Evolutionary conservation across 2,329 filamentous ascomycete species (phyloP).

Genomic region (Pyricularia grisea): DNA sequence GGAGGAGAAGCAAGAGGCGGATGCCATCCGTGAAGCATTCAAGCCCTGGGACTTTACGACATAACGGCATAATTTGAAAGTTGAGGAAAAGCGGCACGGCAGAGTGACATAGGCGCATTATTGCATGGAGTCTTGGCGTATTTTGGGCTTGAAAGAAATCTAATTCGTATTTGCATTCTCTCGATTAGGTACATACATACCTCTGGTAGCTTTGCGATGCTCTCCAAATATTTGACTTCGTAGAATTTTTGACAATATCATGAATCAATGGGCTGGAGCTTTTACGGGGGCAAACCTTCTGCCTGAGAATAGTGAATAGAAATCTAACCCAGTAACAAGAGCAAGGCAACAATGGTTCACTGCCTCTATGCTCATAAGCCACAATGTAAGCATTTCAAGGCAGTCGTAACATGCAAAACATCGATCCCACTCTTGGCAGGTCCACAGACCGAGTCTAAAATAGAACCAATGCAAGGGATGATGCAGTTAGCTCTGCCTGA

Average conservation of each 20-base stretch:
- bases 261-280: not conserved
- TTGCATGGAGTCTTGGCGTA: not conserved
- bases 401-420: not conserved
- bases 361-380: not conserved
- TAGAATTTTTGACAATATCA: not conserved
- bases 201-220: not conserved
- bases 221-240: not conserved
- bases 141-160: not conserved
- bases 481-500: not conserved
- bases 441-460: not conserved
- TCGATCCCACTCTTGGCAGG: not conserved
- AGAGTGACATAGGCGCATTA: not conserved
- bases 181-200: not conserved
- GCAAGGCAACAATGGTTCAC: not conserved
- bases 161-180: not conserved
- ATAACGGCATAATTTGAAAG: conserved; percentile 25
- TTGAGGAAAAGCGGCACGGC: not conserved
- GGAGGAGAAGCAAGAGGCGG: conserved; percentile 72
- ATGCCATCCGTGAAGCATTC: conserved; percentile 72
- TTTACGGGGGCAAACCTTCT: not conserved
- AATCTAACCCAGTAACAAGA: not conserved
- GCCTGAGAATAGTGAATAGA: not conserved
- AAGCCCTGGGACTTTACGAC: conserved; percentile 76
- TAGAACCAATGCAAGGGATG: not conserved
- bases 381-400: not conserved